Conservation (phyloP, 306 rosid genomes). For the Pyrus bretschneideri region DNA sequence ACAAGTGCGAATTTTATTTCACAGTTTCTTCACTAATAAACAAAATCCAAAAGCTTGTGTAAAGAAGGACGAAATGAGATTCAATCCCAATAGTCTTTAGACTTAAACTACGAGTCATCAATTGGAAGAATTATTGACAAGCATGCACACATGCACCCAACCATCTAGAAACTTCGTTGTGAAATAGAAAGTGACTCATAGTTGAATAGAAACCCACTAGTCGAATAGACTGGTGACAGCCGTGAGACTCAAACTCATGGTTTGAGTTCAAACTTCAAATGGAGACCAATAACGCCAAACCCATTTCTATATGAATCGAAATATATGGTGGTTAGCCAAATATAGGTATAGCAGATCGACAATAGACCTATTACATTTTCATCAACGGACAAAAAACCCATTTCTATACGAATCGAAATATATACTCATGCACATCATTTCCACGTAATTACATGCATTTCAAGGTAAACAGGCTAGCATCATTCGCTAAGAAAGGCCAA, state of each 20-base stretch:
- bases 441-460: neutral
- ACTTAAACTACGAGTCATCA: neutral
- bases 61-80: neutral
- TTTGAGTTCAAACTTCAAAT: neutral
- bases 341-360: neutral
- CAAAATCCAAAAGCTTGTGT: neutral
- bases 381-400: neutral
- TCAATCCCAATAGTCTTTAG: neutral
- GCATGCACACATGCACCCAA: neutral
- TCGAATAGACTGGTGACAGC: too few species aligned
- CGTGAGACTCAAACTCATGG: neutral
- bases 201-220: neutral
- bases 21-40: neutral
- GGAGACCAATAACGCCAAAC: neutral
- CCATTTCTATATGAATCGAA: neutral
- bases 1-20: neutral
- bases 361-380: neutral
- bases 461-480: neutral
- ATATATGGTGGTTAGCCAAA: neutral
- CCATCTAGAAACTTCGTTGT: neutral
- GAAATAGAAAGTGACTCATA: neutral
- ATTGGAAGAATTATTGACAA: neutral
- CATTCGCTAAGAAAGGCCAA: neutral
- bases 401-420: neutral
- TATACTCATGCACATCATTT: neutral